Conservation (phyloP, 2,329 filamentous ascomycete species). For the Fusarium pseudoanthophilum region DNA sequence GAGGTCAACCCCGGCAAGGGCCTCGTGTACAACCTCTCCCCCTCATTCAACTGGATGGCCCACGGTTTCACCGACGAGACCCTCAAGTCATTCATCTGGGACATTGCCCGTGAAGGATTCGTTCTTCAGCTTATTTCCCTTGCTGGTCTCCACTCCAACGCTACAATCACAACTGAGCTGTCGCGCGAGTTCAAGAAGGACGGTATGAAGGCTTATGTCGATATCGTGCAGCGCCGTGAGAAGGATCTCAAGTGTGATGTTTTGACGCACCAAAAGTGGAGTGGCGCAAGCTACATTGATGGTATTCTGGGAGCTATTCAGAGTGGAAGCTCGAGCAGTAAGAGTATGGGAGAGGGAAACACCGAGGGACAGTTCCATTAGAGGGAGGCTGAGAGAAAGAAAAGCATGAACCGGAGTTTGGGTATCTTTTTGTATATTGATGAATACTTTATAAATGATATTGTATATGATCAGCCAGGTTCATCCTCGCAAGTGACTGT, state of each 20-base stretch:
- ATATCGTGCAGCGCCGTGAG: constrained; percentile 87
- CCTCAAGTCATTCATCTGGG: constrained; percentile 94
- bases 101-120: constrained; percentile 89
- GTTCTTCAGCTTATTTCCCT: constrained; percentile 75
- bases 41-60: constrained; percentile 98
- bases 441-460: constrained; percentile 32
- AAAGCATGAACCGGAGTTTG: constrained; percentile 45
- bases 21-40: constrained; percentile 94
- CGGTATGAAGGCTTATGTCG: constrained; percentile 98
- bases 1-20: constrained; percentile 79
- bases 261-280: constrained; percentile 94
- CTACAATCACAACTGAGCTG: constrained; percentile 76
- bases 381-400: constrained; percentile 21
- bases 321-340: constrained; percentile 87
- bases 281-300: constrained; percentile 77
- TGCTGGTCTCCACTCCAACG: constrained; percentile 73
- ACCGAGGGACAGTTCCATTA: constrained; percentile 77
- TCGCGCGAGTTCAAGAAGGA: constrained; percentile 85
- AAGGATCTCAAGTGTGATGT: constrained; percentile 93
- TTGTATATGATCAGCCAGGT: constrained; percentile 12
- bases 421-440: constrained; percentile 25
- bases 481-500: constrained; percentile 14
- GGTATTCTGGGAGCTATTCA: constrained; percentile 91
- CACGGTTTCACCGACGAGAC: constrained; percentile 88
- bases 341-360: constrained; percentile 95